Evolutionary conservation across 192 early-diverging fungal species (phyloP), one percentile per base, ranked within the genome.

Genomic region (Mortierella antarctica): DNA sequence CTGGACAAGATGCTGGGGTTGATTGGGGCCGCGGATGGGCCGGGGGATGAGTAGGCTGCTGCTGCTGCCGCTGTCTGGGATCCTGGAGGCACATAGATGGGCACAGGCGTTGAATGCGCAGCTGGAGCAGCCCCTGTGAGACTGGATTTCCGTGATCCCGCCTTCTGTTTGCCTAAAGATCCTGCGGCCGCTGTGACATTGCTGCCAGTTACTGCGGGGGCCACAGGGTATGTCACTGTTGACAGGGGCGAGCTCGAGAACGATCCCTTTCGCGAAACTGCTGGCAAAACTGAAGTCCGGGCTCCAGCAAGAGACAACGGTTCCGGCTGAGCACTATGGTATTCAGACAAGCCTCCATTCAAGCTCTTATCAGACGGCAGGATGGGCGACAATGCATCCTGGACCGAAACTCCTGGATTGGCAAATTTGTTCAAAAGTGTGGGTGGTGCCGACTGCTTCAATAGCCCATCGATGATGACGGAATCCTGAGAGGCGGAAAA

Each of bases 171-270:
- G 20, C 14, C 57, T 5, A 14, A 15, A 6, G 52, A 39, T 31
- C 46, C 51, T 10, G 68, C 42, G 6, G 55, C 1, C 17, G 39
- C 57, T 14, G 50, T 54, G 13, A 59, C 7, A 8, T 46, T 54
- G 2, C 60, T 48, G 31, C 14, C 58, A 41, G 6, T 50, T 6
- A n/a, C 8, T 42, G 51, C 13, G 13, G 42, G 6, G 15, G 56
- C 46, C 1, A 23, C 12, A 41, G 77, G 77, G 54, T 63, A 80
- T 0, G 48, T 46, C 10, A 80, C 77, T 45, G 56, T 72, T 44
- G 77, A 80, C 2, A 80, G 65, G 0, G 77, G 70, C 5, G 77
- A 80, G 60, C 52, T 65, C 11, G 77, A 80, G 53, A 80, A 80
- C 5, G 77, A 80, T 2, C 65, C 52, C 48, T 80, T 80, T 41